Evolutionary conservation across 2,329 filamentous ascomycete genomes (phyloP), one percentile per base, ranked within the genome.

Genomic region (Stachybotrys chlorohalonatus): DNA sequence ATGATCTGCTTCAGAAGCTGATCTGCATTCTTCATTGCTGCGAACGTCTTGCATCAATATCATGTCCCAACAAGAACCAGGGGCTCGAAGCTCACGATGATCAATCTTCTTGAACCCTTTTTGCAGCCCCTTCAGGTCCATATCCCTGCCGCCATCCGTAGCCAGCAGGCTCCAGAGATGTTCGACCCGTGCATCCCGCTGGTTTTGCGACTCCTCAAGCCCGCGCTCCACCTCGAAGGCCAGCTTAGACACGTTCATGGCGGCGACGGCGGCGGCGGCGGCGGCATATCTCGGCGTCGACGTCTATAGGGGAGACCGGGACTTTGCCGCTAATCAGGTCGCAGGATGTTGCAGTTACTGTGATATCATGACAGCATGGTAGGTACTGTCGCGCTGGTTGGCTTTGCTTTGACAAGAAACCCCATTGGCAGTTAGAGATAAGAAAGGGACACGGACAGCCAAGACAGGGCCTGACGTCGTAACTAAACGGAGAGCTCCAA

Each of bases 11-110:
- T 81, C 58, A 99, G 80, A 77, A 97, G 84, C 45, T 82, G 77
- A 70, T 95, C 89, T 67, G 94, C 94, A 78, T 96, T 94, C 76
- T 96, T 95, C 66, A 99, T 71, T 52, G 81, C 81, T 84, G 63
- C 51, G 63, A 58, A 51, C 57, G 32, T 45, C 57, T 42, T 42
- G 8, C 36, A 13, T 42, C 36, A 42, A 42, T 13, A 42, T 24
- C 24, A 59, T 68, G 39, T n/a, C 45, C 50, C 51, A 48, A 49
- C 50, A 49, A 52, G 53, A 51, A 52, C 17, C 55, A 46, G 51
- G 55, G 53, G 52, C 52, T 52, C 50, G 58, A 49, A 32, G 64
- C 77, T 73, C 67, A 95, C 91, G 94, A 70, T 99, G 94, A 70
- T 97, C 92, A 65, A 97, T 90, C 71, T 85, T 89, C 69, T 79